Evolutionary conservation across 2,329 filamentous ascomycete species (phyloP).

Genomic region (Penicillium sp.): DNA sequence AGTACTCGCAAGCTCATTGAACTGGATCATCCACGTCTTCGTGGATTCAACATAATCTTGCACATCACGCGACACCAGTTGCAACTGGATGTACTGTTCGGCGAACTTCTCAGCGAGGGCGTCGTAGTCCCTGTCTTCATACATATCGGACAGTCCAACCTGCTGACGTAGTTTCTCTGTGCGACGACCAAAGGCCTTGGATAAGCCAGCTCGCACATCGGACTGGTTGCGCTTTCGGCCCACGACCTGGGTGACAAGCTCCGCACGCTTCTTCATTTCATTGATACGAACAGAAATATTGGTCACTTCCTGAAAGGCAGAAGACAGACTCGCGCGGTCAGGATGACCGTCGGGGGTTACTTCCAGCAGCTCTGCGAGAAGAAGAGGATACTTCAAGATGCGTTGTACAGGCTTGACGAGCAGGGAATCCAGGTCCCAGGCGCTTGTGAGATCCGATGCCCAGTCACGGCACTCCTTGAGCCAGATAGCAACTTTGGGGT

Average conservation of each 20-base stretch:
- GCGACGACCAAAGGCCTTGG: conserved; percentile 83
- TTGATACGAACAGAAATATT: conserved; percentile 69
- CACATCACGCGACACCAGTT: conserved; percentile 90
- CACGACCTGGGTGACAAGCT: conserved; percentile 86
- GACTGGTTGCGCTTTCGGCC: conserved; percentile 81
- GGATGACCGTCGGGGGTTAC: conserved; percentile 78
- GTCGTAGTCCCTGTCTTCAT: conserved; percentile 77
- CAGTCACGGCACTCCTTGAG: conserved; percentile 88
- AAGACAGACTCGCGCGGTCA: conserved; percentile 67
- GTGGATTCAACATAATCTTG: conserved; percentile 85
- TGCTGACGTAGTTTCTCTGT: conserved; percentile 78
- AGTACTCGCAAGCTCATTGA: conserved; percentile 72
- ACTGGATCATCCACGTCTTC: conserved; percentile 72
- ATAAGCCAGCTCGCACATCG: conserved; percentile 76
- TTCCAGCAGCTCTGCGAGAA: conserved; percentile 74
- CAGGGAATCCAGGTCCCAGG: conserved; percentile 94
- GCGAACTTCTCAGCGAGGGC: conserved; percentile 80
- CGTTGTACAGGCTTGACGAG: conserved; percentile 95
- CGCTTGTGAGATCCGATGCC: conserved; percentile 83
- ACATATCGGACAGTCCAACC: conserved; percentile 58
- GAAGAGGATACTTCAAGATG: conserved; percentile 85
- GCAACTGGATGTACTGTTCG: conserved; percentile 85
- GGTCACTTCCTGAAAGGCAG: conserved; percentile 65
- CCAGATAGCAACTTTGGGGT: conserved; percentile 70
- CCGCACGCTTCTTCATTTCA: conserved; percentile 89